These are phyloP conservation scores for Kurtzmaniella quercitrusa DNA, from an alignment of 1,139 yeast species.

Conservation along the genomic window DNA sequence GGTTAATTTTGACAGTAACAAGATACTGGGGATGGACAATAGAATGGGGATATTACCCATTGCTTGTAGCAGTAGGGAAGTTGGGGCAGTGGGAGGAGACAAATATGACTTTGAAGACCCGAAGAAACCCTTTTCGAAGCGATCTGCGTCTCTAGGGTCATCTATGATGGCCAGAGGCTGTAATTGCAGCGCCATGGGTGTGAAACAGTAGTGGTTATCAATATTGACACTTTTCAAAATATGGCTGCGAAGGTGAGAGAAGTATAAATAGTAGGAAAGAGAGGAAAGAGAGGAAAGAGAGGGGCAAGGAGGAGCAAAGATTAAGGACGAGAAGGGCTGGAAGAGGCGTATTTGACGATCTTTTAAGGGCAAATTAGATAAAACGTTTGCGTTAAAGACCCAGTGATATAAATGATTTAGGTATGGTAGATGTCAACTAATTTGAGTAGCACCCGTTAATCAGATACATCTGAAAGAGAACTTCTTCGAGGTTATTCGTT, in stretches of 20 bases:
- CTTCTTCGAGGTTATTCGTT: too few relatives aligned
- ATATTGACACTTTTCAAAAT: slow-evolving; percentile 1
- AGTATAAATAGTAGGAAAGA: background rate
- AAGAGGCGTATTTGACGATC: too few relatives aligned
- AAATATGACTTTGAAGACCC: background rate
- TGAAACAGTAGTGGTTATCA: background rate
- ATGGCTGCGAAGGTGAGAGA: slow-evolving; percentile 1
- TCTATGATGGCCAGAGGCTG: background rate
- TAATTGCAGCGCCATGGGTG: slow-evolving; percentile 1
- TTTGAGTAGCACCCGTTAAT: too few relatives aligned
- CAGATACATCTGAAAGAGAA: too few relatives aligned
- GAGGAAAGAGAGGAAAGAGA: background rate
- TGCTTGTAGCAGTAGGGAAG: slow-evolving; percentile 8
- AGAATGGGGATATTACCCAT: slow-evolving; percentile 26
- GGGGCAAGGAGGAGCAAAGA: background rate
- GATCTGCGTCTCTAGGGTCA: slow-evolving; percentile 1
- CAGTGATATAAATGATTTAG: too few relatives aligned
- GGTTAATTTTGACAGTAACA: slow-evolving; percentile 14
- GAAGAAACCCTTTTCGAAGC: background rate
- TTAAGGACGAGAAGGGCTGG: background rate
- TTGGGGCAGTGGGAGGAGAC: background rate
- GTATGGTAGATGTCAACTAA: too few relatives aligned
- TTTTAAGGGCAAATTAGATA: too few relatives aligned
- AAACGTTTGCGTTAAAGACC: too few relatives aligned
- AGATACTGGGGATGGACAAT: slow-evolving; percentile 23